phyloP scores from a whole-genome alignment of 164 flowering plant genomes.

The Platanus orientalis region DNA sequence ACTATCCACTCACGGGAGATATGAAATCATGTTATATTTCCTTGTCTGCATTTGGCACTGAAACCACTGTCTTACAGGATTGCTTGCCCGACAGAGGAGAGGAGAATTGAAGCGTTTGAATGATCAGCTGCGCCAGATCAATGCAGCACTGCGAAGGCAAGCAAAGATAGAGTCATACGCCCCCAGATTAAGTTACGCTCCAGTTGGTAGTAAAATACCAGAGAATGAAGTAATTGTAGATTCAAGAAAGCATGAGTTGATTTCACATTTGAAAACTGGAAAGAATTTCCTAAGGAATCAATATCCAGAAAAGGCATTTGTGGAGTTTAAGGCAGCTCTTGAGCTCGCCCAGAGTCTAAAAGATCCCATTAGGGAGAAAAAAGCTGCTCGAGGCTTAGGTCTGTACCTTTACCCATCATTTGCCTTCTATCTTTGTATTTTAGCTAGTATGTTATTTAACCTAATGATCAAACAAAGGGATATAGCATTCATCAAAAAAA shows the following conservation, averaged over 20 bases:
- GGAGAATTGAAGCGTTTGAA: slow-evolving; percentile 69
- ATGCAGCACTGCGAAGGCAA: slow-evolving; percentile 89
- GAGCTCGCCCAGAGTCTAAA: slow-evolving; percentile 71
- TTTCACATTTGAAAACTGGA: slow-evolving; percentile 63
- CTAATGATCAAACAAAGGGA: too few species aligned
- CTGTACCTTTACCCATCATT: slow-evolving; percentile 11
- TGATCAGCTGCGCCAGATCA: slow-evolving; percentile 92
- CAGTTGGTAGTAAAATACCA: slow-evolving; percentile 54
- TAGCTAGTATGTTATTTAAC: too few species aligned
- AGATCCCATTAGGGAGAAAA: slow-evolving; percentile 84
- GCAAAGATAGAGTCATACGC: slow-evolving; percentile 99
- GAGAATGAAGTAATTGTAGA: slow-evolving; percentile 78
- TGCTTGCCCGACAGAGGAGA: slow-evolving; percentile 87
- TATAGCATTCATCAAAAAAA: too few species aligned
- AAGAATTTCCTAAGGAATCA: slow-evolving; percentile 80
- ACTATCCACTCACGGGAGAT: too few species aligned
- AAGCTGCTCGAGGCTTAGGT: slow-evolving; percentile 98
- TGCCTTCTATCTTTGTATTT: neutral
- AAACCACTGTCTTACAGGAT: slow-evolving; percentile 35
- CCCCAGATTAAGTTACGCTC: slow-evolving; percentile 89
- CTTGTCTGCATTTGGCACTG: neutral
- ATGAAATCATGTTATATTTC: neutral
- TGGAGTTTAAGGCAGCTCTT: slow-evolving; percentile 70
- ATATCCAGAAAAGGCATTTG: slow-evolving; percentile 67
- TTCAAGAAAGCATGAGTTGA: slow-evolving; percentile 66